Conservation (phyloP, 257 asterid genomes). For the Anisodus tanguticus region DNA sequence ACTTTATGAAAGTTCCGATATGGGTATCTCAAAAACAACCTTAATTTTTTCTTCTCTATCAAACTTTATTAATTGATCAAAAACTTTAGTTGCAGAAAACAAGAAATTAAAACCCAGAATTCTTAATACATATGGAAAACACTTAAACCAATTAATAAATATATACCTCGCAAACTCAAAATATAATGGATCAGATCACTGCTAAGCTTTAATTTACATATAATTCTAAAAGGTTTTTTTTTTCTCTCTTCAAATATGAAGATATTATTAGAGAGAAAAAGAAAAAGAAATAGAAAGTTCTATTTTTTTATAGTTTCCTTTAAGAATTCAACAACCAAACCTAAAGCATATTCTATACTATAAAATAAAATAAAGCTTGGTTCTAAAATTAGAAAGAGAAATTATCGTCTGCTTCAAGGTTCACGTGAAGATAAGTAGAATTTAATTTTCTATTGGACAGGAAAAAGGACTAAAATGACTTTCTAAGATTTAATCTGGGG, state of each 20-base stretch:
- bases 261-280: not conserved
- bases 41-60: not conserved
- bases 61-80: constrained; percentile 20
- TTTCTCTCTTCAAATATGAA: not conserved
- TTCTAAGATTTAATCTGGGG: not conserved
- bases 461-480: not conserved
- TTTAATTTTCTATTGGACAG: not conserved
- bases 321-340: not conserved
- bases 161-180: constrained; percentile 19
- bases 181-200: not conserved
- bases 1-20: not conserved
- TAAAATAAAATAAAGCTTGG: not conserved
- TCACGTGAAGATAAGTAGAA: not conserved
- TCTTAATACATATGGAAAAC: not conserved
- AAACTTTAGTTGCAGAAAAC: not conserved
- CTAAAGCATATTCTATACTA: not conserved
- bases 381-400: not conserved
- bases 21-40: not conserved
- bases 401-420: constrained; percentile 15
- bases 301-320: constrained; percentile 16
- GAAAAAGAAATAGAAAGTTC: not conserved
- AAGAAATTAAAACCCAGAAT: not conserved
- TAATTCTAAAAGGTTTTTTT: not conserved
- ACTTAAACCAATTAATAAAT: not conserved
- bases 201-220: not conserved